These are phyloP conservation scores for Solanum ossicruentum DNA, from an alignment of 257 asterid species.

Conservation along the genomic window DNA sequence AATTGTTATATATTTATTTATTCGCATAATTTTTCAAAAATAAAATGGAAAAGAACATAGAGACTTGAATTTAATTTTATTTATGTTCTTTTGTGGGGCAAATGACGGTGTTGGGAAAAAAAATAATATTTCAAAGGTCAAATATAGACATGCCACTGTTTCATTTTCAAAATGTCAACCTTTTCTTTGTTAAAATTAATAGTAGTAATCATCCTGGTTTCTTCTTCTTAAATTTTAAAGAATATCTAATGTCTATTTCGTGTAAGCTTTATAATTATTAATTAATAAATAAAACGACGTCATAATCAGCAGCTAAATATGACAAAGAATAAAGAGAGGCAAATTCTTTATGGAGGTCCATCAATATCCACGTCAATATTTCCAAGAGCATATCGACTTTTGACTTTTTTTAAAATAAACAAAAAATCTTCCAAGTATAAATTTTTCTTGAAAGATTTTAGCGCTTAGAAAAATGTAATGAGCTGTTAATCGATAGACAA, in stretches of 20 bases:
- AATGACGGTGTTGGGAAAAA: background rate
- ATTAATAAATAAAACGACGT: background rate
- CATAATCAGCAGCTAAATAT: background rate
- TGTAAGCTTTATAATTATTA: background rate
- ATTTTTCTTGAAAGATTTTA: background rate
- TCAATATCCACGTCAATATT: background rate
- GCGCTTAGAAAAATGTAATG: background rate
- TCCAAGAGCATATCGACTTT: background rate
- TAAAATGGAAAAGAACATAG: background rate
- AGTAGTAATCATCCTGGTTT: background rate
- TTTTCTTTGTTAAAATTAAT: background rate
- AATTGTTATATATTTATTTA: too few species aligned
- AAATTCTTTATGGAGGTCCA: background rate
- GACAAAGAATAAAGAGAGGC: background rate
- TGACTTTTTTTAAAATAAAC: background rate
- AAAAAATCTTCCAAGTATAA: background rate
- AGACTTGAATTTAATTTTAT: background rate
- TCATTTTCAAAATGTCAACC: background rate
- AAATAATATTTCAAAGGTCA: background rate
- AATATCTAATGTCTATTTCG: background rate
- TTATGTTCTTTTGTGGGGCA: background rate
- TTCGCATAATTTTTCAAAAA: background rate
- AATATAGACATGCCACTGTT: background rate
- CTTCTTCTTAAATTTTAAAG: background rate
- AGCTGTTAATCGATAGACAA: background rate